Base-by-base conservation (phyloP, 1,139 yeast species). In the Nakaseomyces kungkrabaensis region DNA sequence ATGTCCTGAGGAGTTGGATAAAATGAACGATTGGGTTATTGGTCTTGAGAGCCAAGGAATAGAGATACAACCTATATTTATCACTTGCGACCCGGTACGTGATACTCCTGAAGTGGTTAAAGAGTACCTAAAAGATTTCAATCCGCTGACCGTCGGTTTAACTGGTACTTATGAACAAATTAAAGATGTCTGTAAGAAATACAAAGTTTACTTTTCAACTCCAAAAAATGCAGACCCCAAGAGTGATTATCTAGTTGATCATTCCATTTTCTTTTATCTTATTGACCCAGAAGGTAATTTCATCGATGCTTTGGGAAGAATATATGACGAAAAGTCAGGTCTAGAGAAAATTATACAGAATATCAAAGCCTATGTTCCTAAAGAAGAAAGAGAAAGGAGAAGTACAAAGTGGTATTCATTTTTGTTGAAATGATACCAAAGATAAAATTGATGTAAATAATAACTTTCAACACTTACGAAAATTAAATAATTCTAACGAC, bases 221-320 rank as follows among this genome's bases (percentile, higher is more conserved):
- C 98, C 98, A 2, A 41, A 45, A 13, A 46, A 54, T 26, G 48
- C 26, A 26, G 79, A 87, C 63, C 84, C 88, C 48, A 85, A 88
- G 66, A 41, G 44, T 22, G 97, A 92, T 60, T 92, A 92, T 65
- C 76, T 92, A 56, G 98, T 92, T 22, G 98, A 92, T 66, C 98
- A 92, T 68, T 88, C 97, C 6, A 90, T 92, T 52, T 92, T 90
- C 77, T 90, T 89, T 69, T 92, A 92, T 65, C 74, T 92, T 59
- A 88, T 92, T 95, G 97, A 92, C 65, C 90, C 96, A 22, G 97
- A 92, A 66, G 98, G 97, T 47, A 80, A 85, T 59, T 92, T 88
- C 62, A 85, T 90, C 50, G 97, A 92, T 68, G 97, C 92, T 11
- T 75, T 92, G 59, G 98, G 98, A 45, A 81, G 95, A 65, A 92